Conservation (phyloP, 805 yeast genomes). For the Wickerhamiella occidentalis region DNA sequence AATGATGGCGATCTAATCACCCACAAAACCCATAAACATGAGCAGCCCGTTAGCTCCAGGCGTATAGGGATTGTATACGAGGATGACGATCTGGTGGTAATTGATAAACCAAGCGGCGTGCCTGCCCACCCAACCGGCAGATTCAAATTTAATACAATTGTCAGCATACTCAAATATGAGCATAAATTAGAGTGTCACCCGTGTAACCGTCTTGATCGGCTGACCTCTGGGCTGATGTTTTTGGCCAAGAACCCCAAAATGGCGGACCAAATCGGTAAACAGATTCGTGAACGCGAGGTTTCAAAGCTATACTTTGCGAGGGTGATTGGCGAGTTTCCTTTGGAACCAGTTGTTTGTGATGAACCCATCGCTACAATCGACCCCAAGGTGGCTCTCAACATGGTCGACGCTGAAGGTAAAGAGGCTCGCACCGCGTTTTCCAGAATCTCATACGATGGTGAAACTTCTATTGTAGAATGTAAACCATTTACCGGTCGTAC, state of each 20-base stretch:
- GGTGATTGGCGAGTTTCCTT: slow-evolving; percentile 78
- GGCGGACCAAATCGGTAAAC: slow-evolving; percentile 64
- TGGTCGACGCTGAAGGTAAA: slow-evolving; percentile 38
- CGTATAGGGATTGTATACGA: slow-evolving; percentile 58
- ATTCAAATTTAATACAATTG: slow-evolving; percentile 67
- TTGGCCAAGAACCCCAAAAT: slow-evolving; percentile 70
- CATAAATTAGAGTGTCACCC: slow-evolving; percentile 58
- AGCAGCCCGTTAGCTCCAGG: slow-evolving; percentile 60
- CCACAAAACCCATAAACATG: slow-evolving; percentile 78
- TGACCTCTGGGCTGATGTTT: slow-evolving; percentile 90
- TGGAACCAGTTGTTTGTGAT: slow-evolving; percentile 42
- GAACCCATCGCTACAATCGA: slow-evolving; percentile 57
- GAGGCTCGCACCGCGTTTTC: slow-evolving; percentile 62
- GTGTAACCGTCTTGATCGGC: slow-evolving; percentile 77
- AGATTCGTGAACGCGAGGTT: slow-evolving; percentile 57
- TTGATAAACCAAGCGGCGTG: slow-evolving; percentile 88
- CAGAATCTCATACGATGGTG: slow-evolving; percentile 55
- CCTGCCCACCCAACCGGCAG: slow-evolving; percentile 93
- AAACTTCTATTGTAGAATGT: slow-evolving; percentile 61
- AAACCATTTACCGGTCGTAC: slow-evolving; percentile 83
- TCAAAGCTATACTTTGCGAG: slow-evolving; percentile 75
- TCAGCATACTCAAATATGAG: slow-evolving; percentile 66
- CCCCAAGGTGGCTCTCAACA: slow-evolving; percentile 60
- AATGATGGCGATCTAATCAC: slow-evolving; percentile 72
- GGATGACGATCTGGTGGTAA: slow-evolving; percentile 62